Evolutionary conservation across 768 basidiomycete genomes (phyloP), one percentile per base, ranked within the genome.

Genomic region (Mycena haematopus): DNA sequence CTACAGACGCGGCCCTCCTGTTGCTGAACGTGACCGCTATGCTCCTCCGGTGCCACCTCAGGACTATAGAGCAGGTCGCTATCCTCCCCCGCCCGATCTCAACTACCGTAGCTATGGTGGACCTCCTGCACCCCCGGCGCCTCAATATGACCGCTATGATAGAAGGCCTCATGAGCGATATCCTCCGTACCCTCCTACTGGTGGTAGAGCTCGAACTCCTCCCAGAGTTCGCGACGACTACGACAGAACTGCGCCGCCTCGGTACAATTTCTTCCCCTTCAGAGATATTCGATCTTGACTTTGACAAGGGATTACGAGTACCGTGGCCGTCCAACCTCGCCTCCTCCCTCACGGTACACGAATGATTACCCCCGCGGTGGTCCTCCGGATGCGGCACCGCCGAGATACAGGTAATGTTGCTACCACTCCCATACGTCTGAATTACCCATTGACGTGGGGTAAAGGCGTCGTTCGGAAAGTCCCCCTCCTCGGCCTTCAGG

Each of bases 401-500:
- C 73, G 69, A 80, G 87, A 79, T 81, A 79, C 63, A 78, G 82
- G 81, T 83, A 61, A 44, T 17, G 54, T 7, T 27, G 52, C 61
- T 55, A 19, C 42, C 42, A 25, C 15, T n/a, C 58, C 9, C 42
- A 22, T 53, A 45, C 40, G 24, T 47, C 27, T 47, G 52, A 47
- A 45, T 52, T 19, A 27, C 42, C 62, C 5, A 56, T 62, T 22
- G 46, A 25, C 47, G 25, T 21, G 42, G 54, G 21, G 55, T 24
- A 33, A 62, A 90, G 89, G 60, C 88, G 91, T 68, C 88, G 91
- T 55, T 93, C 91, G 35, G 82, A 86, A 69, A 92, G 91, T 68
- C 89, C 88, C 58, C 82, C 83, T 63, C 76, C 83, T 59, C 79
- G 85, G 45, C 77, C 84, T 62, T 73, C 76, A 69, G 73, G 74